Evolutionary conservation across 202 grass and related monocot genomes (phyloP).

Genomic region (Panicum hallii): DNA sequence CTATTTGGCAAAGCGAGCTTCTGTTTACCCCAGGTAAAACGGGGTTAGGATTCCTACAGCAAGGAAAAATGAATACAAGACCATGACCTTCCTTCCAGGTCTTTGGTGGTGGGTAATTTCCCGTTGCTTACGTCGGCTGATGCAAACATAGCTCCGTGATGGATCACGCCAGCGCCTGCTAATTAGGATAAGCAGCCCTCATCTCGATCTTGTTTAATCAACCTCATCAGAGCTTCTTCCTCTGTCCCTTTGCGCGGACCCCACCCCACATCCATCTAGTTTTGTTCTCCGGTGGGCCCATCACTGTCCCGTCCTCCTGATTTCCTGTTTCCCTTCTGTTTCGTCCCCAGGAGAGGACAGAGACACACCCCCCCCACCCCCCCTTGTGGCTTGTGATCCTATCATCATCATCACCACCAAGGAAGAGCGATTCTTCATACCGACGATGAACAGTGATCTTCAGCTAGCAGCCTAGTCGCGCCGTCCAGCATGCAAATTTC

Average conservation of each 20-base stretch:
- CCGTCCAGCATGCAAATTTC: not conserved
- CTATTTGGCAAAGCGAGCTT: too few relatives aligned
- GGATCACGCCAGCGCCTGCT: not conserved
- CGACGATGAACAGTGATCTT: constrained; percentile 24
- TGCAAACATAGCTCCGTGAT: not conserved
- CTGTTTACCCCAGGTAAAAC: not conserved
- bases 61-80: not conserved
- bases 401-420: constrained; percentile 5
- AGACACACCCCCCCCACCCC: too few relatives aligned
- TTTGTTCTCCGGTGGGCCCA: constrained; percentile 40
- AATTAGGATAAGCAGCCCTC: not conserved
- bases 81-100: not conserved
- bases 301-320: constrained; percentile 6
- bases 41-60: not conserved
- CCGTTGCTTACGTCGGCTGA: not conserved
- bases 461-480: not conserved
- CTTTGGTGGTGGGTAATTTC: not conserved
- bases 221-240: not conserved
- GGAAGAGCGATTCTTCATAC: constrained; percentile 37
- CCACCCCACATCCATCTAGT: not conserved
- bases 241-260: not conserved
- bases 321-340: not conserved
- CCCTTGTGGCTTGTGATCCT: not conserved
- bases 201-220: not conserved
- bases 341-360: not conserved